Base-by-base conservation (phyloP, 2,329 filamentous ascomycete species). In the Ceratocystis destructans region DNA sequence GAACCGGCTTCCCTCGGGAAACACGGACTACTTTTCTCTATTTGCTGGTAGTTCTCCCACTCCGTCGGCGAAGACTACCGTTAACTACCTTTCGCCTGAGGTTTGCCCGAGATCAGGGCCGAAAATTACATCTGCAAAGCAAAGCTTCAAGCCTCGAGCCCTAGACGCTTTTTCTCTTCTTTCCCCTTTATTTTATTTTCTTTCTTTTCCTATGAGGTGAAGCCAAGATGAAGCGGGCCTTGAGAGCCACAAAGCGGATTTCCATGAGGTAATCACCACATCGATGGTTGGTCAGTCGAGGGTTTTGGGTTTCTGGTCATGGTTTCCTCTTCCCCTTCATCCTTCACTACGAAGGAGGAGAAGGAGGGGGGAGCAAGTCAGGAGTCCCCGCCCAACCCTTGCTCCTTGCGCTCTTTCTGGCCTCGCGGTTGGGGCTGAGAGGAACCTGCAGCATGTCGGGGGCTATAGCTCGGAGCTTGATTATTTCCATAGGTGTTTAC, bases 1-100 rank as follows among this genome's bases (percentile, higher is more conserved):
- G 33, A 59, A 37, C 55, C 55, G 55, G 55, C 55, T 59, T 59
- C 55, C 55, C 55, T 59, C 55, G 55, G 55, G 55, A 59, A 59
- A 59, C 25, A 33, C 55, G 55, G 55, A 1, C 37, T 37, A 12
- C 17, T 17, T 31, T n/a, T 7, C 17, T 59, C 15, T n/a, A 28
- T 33, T 15, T 17, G 17, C 55, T 41, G 37, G 37, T 41, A 41
- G 12, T 41, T 41, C 4, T 10, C 37, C 37, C 10, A 41, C 37
- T 15, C 17, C 55, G n/a, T 33, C 28, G 55, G 55, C 28, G 20
- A 59, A 59, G 28, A 22, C 28, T 37, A 20, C 28, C 55, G 55
- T 31, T 37, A 3, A 41, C 37, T 15, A 41, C 12, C 37, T 41
- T 41, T 41, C 37, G 55, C 15, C 55, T 59, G 55, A 59, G 33